Evolutionary conservation across 768 basidiomycete species (phyloP).

Genomic region (Pleurotus giganteus): DNA sequence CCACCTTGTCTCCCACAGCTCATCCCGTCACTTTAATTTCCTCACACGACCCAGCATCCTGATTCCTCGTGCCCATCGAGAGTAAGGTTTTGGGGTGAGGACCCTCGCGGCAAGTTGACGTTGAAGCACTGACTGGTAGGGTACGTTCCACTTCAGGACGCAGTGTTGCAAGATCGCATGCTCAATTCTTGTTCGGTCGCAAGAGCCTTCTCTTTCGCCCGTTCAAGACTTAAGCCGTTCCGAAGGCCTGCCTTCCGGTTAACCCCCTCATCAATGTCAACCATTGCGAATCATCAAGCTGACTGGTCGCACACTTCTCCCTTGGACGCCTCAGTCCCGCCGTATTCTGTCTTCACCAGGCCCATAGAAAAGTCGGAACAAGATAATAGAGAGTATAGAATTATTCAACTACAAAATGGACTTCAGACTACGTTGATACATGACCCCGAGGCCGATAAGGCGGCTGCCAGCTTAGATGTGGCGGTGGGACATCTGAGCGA

Average conservation of each 20-base stretch:
- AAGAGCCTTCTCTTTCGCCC: constrained; percentile 3
- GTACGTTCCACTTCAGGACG: background rate
- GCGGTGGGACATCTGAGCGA: constrained; percentile 92
- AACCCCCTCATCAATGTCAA: constrained; percentile 16
- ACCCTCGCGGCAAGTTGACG: constrained; percentile 4
- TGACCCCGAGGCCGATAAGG: constrained; percentile 87
- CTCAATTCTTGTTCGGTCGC: constrained; percentile 1
- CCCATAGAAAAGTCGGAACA: constrained; percentile 68
- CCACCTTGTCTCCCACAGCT: background rate
- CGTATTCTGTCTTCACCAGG: constrained; percentile 54
- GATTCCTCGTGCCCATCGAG: background rate
- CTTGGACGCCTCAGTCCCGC: constrained; percentile 26
- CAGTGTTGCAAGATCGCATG: constrained; percentile 3
- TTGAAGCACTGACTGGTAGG: constrained; percentile 1
- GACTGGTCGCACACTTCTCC: constrained; percentile 36
- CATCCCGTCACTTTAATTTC: too few relatives aligned
- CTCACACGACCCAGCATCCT: background rate
- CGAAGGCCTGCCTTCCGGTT: background rate
- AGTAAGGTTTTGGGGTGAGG: background rate
- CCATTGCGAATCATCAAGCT: constrained; percentile 11
- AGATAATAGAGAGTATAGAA: constrained; percentile 77
- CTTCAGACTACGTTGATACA: constrained; percentile 83
- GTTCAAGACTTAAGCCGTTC: background rate
- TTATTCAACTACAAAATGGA: constrained; percentile 83
- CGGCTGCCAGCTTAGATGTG: constrained; percentile 92